Evolutionary conservation across 768 basidiomycete species (phyloP), one percentile per base, ranked within the genome.

Genomic region (Tulasnella sp.): DNA sequence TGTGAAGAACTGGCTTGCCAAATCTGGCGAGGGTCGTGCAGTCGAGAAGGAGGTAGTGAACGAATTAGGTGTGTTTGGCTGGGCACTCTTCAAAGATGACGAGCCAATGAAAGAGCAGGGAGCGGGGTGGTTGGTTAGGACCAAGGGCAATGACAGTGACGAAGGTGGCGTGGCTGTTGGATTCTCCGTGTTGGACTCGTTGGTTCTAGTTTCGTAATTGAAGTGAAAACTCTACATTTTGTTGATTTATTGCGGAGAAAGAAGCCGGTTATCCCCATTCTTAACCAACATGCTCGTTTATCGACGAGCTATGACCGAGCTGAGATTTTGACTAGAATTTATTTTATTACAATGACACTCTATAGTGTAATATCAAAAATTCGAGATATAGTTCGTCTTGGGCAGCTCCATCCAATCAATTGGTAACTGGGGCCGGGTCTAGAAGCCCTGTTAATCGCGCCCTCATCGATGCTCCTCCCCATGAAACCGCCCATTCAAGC

Each of bases 41-140:
- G 76, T 81, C 32, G 78, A 78, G 62, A 73, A 78, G 1, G 85
- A 90, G 48, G 85, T 91, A 8, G 80, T 95, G 54, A 87, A 84
- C 67, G 95, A 98, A 72, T 72, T 99, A 60, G 95, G 95, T 0
- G 83, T 96, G 7, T 99, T 89, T 69, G 93, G 95, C 0, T 89
- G 88, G 78, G 80, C 82, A 1, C 69, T 97, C 63, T 94, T 96
- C 67, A 82, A 83, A 19, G 67, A 66, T 19, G 71, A 68, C 24
- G 44, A 43, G 9, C 72, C 71, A 3, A 67, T 72, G 27, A 54
- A 56, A 11, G 58, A 63, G 50, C 47, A 58, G 23, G 58, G 60
- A 21, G 61, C 56, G 4, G 65, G 65, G 21, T 66, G 64, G 56
- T 44, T 68, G 23, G 42, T 66, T 23, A 52, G 67, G 61, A 68